Conservation (phyloP, 345 rosid genomes). For the Eucalyptus polyanthemos region DNA sequence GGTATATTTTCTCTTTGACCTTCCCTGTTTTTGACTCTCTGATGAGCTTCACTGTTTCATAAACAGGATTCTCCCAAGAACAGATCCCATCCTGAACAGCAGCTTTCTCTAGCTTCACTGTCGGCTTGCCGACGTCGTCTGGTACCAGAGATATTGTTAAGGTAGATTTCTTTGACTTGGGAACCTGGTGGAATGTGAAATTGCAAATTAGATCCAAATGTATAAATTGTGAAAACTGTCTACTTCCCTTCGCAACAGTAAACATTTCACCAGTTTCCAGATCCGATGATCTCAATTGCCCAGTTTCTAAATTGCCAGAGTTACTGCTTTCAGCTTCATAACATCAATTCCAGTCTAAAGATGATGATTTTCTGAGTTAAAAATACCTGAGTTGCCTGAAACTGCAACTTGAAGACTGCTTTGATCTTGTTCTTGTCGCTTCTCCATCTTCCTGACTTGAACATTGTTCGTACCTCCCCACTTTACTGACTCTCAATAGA, state of each 20-base stretch:
- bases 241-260: neutral
- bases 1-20: slow-evolving; percentile 72
- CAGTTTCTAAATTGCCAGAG: neutral
- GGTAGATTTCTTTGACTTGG: slow-evolving; percentile 67
- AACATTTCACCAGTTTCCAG: neutral
- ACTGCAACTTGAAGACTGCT: slow-evolving; percentile 75
- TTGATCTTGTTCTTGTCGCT: slow-evolving; percentile 90
- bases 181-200: slow-evolving; percentile 46
- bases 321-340: neutral
- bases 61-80: slow-evolving; percentile 80
- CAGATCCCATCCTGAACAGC: slow-evolving; percentile 63
- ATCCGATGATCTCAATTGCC: neutral
- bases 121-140: slow-evolving; percentile 83
- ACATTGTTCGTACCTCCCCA: slow-evolving; percentile 27
- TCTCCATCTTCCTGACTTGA: slow-evolving; percentile 89
- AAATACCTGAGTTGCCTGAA: slow-evolving; percentile 91
- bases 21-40: slow-evolving; percentile 64
- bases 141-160: slow-evolving; percentile 83
- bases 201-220: neutral
- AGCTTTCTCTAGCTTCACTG: slow-evolving; percentile 64
- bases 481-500: neutral
- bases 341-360: neutral
- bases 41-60: slow-evolving; percentile 57
- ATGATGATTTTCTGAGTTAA: neutral
- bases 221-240: neutral